Base-by-base conservation (phyloP, 1,139 yeast genomes). In the Lodderomyces elongisporus region DNA sequence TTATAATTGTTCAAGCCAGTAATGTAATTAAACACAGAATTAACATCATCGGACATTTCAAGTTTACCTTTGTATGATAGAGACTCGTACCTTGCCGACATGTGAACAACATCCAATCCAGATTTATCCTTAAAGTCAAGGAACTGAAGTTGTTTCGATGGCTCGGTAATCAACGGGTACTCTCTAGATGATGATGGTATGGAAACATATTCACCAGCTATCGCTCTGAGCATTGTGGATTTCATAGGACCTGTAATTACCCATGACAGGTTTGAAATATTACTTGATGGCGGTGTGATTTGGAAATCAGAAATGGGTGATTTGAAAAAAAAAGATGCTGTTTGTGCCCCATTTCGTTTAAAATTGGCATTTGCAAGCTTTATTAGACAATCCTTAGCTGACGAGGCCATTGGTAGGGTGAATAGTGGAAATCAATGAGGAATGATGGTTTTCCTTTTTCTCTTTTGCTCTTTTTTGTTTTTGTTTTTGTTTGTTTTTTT, bases 71-170 rank as follows among this genome's bases (percentile, higher is more conserved):
- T 80, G 51, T 49, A 62, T 2, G 71, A 55, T 34, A 74, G 84
- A 32, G 78, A 77, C 56, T 91, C 98, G 50, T 87, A 91, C 32
- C 98, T 60, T 1, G 97, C 96, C 30, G 94, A 79, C 32, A 91
- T 51, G 58, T 89, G 94, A 1, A 88, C 85, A 33, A 79, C 83
- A 45, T 71, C 82, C 40, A 74, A 51, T 1, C 73, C 71, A 1
- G 66, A 54, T 14, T 43, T 45, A 15, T 84, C 83, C 39, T 71
- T 67, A 51, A 88, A 88, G 48, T 79, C 77, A 15, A 89, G 64
- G 37, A 77, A 55, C 36, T 53, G 58, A 6, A 42, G 25, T 16
- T 47, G 41, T 9, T 45, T 43, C 27, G 40, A 37, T 14, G 56
- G 49, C 27, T 68, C 59, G 25, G 70, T 47, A 17, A 74, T 60